Evolutionary conservation across 140 eudicot genomes (phyloP).

Genomic region (Eryngium alpinum): DNA sequence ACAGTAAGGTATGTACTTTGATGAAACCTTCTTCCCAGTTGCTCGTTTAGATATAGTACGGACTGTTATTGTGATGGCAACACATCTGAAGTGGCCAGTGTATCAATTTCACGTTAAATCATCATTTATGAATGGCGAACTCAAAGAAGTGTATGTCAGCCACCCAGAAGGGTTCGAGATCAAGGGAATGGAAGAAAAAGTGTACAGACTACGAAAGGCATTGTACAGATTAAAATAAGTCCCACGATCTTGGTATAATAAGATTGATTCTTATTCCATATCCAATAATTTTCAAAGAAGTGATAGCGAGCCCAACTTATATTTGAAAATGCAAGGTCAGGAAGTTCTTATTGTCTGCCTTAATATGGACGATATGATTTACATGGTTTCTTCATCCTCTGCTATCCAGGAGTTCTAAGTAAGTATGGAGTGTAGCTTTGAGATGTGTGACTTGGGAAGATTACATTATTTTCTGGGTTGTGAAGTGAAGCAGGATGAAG

Average conservation of each 20-base stretch:
- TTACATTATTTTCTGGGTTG: slow-evolving; percentile 1
- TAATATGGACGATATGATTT: slow-evolving; percentile 4
- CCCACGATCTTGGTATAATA: too few relatives aligned
- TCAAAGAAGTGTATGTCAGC: slow-evolving; percentile 1
- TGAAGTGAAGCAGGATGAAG: not conserved
- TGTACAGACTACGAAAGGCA: not conserved
- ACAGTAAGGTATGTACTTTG: too few relatives aligned
- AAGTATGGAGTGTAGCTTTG: not conserved
- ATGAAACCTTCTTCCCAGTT: too few relatives aligned
- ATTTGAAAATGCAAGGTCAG: not conserved
- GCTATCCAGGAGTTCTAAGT: not conserved
- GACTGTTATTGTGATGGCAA: too few relatives aligned
- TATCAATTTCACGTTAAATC: not conserved
- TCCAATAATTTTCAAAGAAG: not conserved
- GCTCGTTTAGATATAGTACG: too few relatives aligned
- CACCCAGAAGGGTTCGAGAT: slow-evolving; percentile 2
- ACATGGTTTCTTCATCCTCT: not conserved
- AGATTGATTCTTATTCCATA: not conserved
- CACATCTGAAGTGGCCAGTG: too few relatives aligned
- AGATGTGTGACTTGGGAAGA: slow-evolving; percentile 2
- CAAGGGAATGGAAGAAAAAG: slow-evolving; percentile 11
- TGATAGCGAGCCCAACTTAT: slow-evolving; percentile 3
- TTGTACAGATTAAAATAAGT: too few relatives aligned
- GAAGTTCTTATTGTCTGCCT: not conserved
- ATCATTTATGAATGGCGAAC: not conserved